phyloP scores from a whole-genome alignment of 2,329 filamentous ascomycete species.

The Ophiostoma piceae region DNA sequence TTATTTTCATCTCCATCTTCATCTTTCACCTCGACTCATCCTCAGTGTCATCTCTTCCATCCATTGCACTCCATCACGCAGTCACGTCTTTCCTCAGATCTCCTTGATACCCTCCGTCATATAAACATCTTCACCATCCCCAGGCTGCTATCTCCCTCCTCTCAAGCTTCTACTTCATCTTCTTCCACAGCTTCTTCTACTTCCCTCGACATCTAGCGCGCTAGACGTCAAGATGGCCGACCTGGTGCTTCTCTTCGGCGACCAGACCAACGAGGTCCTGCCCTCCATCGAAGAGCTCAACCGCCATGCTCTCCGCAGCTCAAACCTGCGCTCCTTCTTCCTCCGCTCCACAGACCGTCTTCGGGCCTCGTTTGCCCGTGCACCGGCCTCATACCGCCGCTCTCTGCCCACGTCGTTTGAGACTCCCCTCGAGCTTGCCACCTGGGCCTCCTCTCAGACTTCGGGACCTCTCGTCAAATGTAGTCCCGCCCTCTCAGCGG shows the following conservation, averaged over 20 bases:
- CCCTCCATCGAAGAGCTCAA: slow-evolving; percentile 54
- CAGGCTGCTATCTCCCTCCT: not conserved
- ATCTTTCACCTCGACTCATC: not conserved
- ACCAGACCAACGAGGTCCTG: slow-evolving; percentile 52
- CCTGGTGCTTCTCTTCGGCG: slow-evolving; percentile 60
- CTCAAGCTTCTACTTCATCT: not conserved
- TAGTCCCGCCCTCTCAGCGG: slow-evolving; percentile 30
- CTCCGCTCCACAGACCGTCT: slow-evolving; percentile 14
- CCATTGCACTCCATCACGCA: not conserved
- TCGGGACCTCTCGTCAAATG: not conserved
- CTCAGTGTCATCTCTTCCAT: not conserved
- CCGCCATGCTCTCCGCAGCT: slow-evolving; percentile 58
- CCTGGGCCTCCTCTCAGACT: slow-evolving; percentile 5
- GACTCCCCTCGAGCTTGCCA: slow-evolving; percentile 19
- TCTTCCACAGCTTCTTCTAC: not conserved
- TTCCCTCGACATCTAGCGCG: not conserved
- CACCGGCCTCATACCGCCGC: slow-evolving; percentile 19
- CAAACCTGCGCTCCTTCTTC: slow-evolving; percentile 13
- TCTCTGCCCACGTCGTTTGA: slow-evolving; percentile 19
- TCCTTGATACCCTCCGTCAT: not conserved
- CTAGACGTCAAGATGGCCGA: slow-evolving; percentile 35
- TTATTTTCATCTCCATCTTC: not conserved
- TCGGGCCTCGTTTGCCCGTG: slow-evolving; percentile 16
- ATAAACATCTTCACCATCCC: not conserved
- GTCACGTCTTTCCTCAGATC: not conserved